Conservation (phyloP, 176 grass and related monocot genomes). For the Canna indica region DNA sequence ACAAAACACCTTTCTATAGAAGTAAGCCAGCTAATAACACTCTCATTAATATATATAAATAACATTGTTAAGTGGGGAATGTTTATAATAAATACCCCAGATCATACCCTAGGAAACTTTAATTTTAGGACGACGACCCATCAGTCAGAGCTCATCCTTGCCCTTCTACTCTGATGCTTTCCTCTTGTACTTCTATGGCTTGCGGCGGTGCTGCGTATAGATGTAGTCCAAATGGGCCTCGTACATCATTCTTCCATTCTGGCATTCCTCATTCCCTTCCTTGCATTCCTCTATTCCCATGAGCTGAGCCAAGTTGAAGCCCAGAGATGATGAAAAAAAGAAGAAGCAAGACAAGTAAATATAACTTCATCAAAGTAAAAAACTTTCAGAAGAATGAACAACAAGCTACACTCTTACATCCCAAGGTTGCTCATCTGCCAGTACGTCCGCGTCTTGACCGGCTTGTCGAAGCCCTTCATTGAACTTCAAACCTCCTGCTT, state of each 20-base stretch:
- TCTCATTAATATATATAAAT: neutral
- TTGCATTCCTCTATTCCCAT: constrained; percentile 11
- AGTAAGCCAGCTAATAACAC: neutral
- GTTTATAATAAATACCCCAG: neutral
- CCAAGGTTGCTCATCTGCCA: neutral
- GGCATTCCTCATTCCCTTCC: constrained; percentile 25
- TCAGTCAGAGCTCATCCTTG: too few species aligned
- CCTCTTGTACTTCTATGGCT: constrained; percentile 22
- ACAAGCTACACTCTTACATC: neutral
- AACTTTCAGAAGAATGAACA: neutral
- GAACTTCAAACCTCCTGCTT: neutral
- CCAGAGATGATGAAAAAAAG: neutral
- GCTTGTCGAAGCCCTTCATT: neutral
- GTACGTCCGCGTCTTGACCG: neutral
- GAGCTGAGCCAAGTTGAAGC: constrained; percentile 6
- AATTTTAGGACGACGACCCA: too few species aligned
- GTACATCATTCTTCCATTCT: constrained; percentile 35
- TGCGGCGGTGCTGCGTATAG: constrained; percentile 55
- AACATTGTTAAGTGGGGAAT: neutral
- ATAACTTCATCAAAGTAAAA: neutral
- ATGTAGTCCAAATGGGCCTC: constrained; percentile 72
- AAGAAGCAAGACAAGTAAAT: too few species aligned
- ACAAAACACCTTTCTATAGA: neutral
- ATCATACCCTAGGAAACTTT: too few species aligned
- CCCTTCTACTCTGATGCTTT: too few species aligned